Conservation (phyloP, 225 moss, liverwort and hornwort genomes). For the Pleurozium schreberi region DNA sequence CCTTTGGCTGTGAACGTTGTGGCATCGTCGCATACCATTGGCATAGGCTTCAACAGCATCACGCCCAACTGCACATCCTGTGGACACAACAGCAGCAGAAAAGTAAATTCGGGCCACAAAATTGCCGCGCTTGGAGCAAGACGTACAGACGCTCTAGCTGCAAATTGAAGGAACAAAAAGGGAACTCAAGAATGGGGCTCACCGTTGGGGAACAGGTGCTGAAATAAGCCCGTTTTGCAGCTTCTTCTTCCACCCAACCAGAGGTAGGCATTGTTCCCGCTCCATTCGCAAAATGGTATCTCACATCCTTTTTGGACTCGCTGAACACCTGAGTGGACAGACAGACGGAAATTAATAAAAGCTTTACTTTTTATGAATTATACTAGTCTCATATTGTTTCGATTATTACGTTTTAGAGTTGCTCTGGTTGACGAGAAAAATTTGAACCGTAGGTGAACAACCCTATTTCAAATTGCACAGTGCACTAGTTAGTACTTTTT, state of each 20-base stretch:
- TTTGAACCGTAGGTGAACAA: neutral
- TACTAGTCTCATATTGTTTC: neutral
- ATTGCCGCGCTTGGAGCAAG: neutral
- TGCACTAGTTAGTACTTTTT: neutral
- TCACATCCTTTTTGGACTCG: neutral
- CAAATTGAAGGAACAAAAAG: neutral
- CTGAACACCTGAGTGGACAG: conserved; percentile 3
- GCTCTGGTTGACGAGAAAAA: neutral
- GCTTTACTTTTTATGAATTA: neutral
- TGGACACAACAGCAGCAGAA: too few relatives aligned
- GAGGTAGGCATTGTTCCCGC: conserved; percentile 8
- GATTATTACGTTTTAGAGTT: neutral
- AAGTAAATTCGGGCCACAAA: too few relatives aligned
- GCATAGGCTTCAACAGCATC: conserved; percentile 8
- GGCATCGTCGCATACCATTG: neutral
- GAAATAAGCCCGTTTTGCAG: conserved; percentile 1
- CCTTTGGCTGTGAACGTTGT: conserved; percentile 11
- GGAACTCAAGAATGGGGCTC: too few relatives aligned
- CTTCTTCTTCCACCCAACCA: neutral
- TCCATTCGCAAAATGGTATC: conserved; percentile 9
- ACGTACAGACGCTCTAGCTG: neutral
- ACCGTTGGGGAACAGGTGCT: conserved; percentile 2
- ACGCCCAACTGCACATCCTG: conserved; percentile 16
- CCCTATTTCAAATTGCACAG: neutral
- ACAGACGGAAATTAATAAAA: neutral